Evolutionary conservation across 805 yeast genomes (phyloP), one percentile per base, ranked within the genome.

Genomic region (Alloascoidea africana): DNA sequence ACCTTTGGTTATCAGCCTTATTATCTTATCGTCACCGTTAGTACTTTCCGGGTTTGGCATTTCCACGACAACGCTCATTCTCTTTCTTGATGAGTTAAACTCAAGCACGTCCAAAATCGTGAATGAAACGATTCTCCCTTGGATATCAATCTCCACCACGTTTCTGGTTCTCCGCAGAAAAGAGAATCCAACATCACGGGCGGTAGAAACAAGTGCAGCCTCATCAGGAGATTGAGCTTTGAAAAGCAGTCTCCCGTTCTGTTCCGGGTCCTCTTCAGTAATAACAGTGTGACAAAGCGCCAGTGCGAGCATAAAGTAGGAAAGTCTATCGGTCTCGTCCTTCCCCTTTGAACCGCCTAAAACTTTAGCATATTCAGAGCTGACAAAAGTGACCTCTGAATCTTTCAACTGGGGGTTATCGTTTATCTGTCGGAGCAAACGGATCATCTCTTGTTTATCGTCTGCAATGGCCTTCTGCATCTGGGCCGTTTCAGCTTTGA

Each of bases 161-260:
- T 63, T 63, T 50, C 79, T 63, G 15, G 64, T 63, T 34, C 74
- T 62, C 33, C 68, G 78, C 16, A 65, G 55, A 50, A 78, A 70
- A 0, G 70, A 75, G 45, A 75, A 65, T 5, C 93, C 93, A 18
- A 80, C 46, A 51, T 79, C 89, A 37, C 82, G 61, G 1, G 89
- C 89, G 35, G 70, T 76, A 2, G 78, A 63, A n/a, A 82, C 89
- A 38, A 81, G 62, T 1, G 91, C 87, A 33, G 78, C 73, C 53
- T 81, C 93, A 58, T 81, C 93, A 0, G 93, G 93, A 5, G 86
- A 77, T 50, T 81, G 87, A 1, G 89, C 87, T 47, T 79, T 77
- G 57, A 72, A 76, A 18, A 64, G 63, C 33, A 73, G 52, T 23
- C 55, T 50, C 5, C 51, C 52, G n/a, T 50, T 46, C 18, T 46